Conservation (phyloP, 2,329 filamentous ascomycete species). For the Stachybotrys echinatus region DNA sequence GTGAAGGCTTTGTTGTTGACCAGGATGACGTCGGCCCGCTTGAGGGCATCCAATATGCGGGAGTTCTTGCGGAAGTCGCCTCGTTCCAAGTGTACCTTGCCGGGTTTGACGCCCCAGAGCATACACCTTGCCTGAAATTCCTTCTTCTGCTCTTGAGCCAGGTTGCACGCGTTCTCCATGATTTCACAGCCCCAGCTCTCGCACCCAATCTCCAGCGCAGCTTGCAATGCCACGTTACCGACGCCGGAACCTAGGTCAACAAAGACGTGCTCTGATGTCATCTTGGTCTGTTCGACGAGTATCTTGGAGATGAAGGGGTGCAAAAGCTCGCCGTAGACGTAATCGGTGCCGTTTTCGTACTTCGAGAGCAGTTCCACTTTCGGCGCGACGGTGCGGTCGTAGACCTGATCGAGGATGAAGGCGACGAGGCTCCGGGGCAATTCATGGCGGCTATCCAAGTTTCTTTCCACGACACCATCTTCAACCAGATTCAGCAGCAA, state of each 20-base stretch:
- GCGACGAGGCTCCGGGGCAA: conserved; percentile 69
- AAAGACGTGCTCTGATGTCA: conserved; percentile 82
- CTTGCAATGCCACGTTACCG: conserved; percentile 91
- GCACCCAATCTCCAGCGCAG: conserved; percentile 86
- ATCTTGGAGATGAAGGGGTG: conserved; percentile 80
- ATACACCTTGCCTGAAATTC: conserved; percentile 83
- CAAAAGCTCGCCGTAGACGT: conserved; percentile 90
- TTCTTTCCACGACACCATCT: conserved; percentile 66
- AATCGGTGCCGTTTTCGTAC: conserved; percentile 87
- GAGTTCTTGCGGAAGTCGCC: conserved; percentile 78
- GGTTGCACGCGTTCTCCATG: conserved; percentile 82
- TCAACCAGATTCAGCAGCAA: conserved; percentile 59
- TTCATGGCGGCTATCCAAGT: conserved; percentile 63
- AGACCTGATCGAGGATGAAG: conserved; percentile 81
- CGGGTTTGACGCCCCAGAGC: conserved; percentile 82
- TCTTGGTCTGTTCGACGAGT: conserved; percentile 66
- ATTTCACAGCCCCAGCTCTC: conserved; percentile 96
- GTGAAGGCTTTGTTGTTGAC: conserved; percentile 98
- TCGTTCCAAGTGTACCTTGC: conserved; percentile 71
- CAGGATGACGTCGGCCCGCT: conserved; percentile 86
- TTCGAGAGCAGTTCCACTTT: conserved; percentile 76
- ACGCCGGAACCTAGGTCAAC: conserved; percentile 94
- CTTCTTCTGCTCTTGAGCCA: conserved; percentile 72
- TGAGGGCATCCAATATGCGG: conserved; percentile 66
- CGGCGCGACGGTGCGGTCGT: conserved; percentile 87